Conservation (phyloP, 768 basidiomycete species). For the Chalciporus pseudorubinellus region DNA sequence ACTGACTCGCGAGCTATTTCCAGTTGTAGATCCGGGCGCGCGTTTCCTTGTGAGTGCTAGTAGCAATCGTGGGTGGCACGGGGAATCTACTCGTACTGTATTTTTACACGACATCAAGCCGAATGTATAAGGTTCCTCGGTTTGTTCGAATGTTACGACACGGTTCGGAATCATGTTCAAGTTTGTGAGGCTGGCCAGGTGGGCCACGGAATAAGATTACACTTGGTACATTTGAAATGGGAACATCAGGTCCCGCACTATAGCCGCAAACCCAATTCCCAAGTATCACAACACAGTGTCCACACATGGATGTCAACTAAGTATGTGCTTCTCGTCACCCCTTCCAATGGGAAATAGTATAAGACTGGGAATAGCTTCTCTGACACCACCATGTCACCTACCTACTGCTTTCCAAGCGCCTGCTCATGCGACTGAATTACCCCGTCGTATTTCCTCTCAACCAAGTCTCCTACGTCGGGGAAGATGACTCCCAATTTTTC, state of each 20-base stretch:
- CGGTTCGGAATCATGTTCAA: not conserved
- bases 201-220: constrained; percentile 24
- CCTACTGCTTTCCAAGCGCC: constrained; percentile 3
- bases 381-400: constrained; percentile 21
- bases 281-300: constrained; percentile 10
- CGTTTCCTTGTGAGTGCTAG: constrained; percentile 88
- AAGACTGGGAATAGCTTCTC: constrained; percentile 22
- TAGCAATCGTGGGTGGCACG: constrained; percentile 92
- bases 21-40: constrained; percentile 84
- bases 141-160: constrained; percentile 25
- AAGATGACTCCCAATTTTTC: constrained; percentile 54
- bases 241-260: constrained; percentile 32
- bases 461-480: constrained; percentile 38
- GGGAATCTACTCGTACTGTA: constrained; percentile 85
- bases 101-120: constrained; percentile 85
- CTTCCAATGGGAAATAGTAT: constrained; percentile 27
- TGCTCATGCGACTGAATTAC: constrained; percentile 30
- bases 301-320: constrained; percentile 23
- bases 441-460: constrained; percentile 35
- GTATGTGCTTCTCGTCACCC: constrained; percentile 35
- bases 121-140: constrained; percentile 29
- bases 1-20: constrained; percentile 18
- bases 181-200: too few relatives aligned
- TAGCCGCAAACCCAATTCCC: constrained; percentile 22
- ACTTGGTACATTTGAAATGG: constrained; percentile 32